Evolutionary conservation across 495 filamentous ascomycete species (phyloP), one percentile per base, ranked within the genome.

Genomic region (Xylaria venustula): DNA sequence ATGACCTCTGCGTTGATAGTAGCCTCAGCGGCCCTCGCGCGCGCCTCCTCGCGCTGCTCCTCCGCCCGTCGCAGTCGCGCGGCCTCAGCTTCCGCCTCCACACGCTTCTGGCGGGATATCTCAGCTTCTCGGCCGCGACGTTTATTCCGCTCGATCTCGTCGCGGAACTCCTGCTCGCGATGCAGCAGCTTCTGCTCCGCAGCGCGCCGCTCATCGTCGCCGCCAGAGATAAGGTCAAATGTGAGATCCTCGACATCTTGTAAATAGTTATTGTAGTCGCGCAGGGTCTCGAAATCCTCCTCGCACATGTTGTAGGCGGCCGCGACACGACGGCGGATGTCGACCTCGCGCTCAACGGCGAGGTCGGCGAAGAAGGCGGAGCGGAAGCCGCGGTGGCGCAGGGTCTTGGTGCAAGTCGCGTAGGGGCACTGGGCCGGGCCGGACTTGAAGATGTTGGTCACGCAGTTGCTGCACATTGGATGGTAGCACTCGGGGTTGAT

Each of bases 401-500:
- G 79, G 0, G 93, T 97, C 64, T 87, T 85, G 64, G 83, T 81
- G 74, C 94, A 99, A 17, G 88, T 89, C 0, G 92, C 88, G 58
- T 96, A 89, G 5, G 94, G 94, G 65, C 94, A 99, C 46, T 89
- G 87, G 12, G 92, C 88, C 0, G 95, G 94, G 0, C 94, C 93
- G 22, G 87, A 86, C 23, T 88, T 89, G 83, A 97, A 98, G 61
- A 97, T 90, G 25, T 93, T 88, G 78, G 92, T 90, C 50, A 98
- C 93, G 80, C 94, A 98, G 34, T 88, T 90, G 67, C 87, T 85
- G 77, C 94, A 99, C 91, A 99, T 97, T 62, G 90, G 90, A 83
- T 99, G 94, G 81, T 98, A 99, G 83, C 94, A 99, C 79, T 95
- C 91, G 17, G 93, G 90, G 74, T 97, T 96, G 74, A 98, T 90